Base-by-base conservation (phyloP, 2,329 filamentous ascomycete genomes). In the Aspergillus pseudoglaucus region DNA sequence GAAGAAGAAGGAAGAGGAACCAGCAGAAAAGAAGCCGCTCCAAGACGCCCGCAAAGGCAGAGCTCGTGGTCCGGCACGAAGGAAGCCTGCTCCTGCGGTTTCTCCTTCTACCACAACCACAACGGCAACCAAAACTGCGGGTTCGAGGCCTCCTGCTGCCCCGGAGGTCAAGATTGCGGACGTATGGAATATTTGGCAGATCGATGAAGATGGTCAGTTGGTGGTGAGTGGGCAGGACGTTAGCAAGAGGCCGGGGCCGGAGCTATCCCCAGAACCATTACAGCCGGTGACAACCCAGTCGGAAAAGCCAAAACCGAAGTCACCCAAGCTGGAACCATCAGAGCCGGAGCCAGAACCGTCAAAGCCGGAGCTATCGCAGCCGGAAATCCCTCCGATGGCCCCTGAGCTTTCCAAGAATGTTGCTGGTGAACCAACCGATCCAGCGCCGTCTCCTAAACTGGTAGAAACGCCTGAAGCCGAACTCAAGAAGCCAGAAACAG, bases 21-120 rank as follows among this genome's bases (percentile, higher is more conserved):
- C 77, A 50, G 81, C 80, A 50, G 83, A 90, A 60, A 88, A 89
- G 66, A 82, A 79, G 9, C 90, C 90, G n/a, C 74, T 98, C 22
- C 78, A 79, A 18, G 93, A 98, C 74, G 90, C 90, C 32, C 82
- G 93, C 55, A 97, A 97, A 73, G 83, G 90, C 20, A 81, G 93
- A 56, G 93, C 93, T 18, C 84, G 88, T 55, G 93, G 93, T 9
- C 93, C 93, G 14, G 84, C 89, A 57, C 81, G 90, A 56, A 80
- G 90, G 62, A 84, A 82, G 62, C 79, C 81, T 17, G 79, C 79
- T 14, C 73, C 69, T 25, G 42, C 14, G 12, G 20, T 23, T 42
- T n/a, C 40, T 27, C 40, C 14, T n/a, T 12, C 40, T 9, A 14
- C 40, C 12, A 20, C n/a, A 6, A 15, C n/a, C 17, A 3, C 39